Conservation (phyloP, 495 filamentous ascomycete species). For the Monascus purpureus region DNA sequence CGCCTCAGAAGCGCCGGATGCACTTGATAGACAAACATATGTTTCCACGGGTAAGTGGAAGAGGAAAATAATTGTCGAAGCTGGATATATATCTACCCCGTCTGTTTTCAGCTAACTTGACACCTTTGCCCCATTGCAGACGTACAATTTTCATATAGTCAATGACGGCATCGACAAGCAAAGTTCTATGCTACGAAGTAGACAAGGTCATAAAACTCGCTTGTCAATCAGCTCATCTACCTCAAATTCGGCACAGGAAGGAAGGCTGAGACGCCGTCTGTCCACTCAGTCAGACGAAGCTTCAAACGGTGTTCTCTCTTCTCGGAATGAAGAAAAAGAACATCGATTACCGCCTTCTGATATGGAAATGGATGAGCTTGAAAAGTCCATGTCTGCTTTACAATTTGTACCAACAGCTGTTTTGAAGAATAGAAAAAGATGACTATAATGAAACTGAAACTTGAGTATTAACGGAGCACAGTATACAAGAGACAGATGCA, state of each 20-base stretch:
- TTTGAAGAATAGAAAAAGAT: slow-evolving; percentile 11
- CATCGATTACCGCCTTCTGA: too few species aligned
- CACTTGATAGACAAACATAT: slow-evolving; percentile 91
- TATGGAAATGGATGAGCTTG: slow-evolving; percentile 54
- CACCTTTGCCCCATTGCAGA: too few species aligned
- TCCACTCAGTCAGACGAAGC: slow-evolving; percentile 21
- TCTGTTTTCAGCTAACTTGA: slow-evolving; percentile 1
- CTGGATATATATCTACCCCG: not conserved
- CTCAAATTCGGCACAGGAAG: slow-evolving; percentile 19
- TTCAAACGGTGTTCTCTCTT: too few species aligned
- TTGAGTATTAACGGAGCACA: too few species aligned
- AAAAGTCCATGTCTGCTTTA: slow-evolving; percentile 69
- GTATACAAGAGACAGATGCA: too few species aligned
- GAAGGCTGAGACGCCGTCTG: slow-evolving; percentile 21
- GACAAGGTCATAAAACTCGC: slow-evolving; percentile 31
- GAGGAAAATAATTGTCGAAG: not conserved
- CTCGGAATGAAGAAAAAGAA: too few species aligned
- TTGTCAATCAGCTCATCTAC: slow-evolving; percentile 33
- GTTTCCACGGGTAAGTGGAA: slow-evolving; percentile 55
- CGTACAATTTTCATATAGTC: slow-evolving; percentile 82
- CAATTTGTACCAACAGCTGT: slow-evolving; percentile 72
- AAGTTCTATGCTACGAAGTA: slow-evolving; percentile 53
- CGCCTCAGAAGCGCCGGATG: slow-evolving; percentile 65
- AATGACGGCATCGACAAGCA: slow-evolving; percentile 79
- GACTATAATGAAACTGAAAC: not conserved